These are phyloP conservation scores for Rhizopus sp. DNA, from an alignment of 371 early-diverging fungal genomes.

Conservation along the genomic window DNA sequence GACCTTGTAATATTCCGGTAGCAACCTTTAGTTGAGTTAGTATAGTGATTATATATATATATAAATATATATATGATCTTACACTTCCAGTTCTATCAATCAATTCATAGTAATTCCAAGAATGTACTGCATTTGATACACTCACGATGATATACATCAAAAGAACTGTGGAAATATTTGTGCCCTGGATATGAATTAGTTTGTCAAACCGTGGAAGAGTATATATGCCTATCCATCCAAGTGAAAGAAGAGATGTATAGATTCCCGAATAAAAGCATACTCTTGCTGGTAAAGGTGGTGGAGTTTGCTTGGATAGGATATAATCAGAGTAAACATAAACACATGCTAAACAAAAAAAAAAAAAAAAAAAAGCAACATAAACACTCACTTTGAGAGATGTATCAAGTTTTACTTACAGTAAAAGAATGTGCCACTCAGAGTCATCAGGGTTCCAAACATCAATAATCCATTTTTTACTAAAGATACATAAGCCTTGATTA, in stretches of 20 bases:
- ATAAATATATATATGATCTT: constrained; percentile 29
- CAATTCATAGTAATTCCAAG: constrained; percentile 57
- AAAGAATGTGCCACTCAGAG: constrained; percentile 58
- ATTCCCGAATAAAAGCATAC: constrained; percentile 57
- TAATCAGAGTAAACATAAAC: constrained; percentile 58
- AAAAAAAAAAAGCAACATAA: not conserved
- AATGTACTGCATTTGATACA: constrained; percentile 40
- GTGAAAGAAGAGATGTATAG: constrained; percentile 45
- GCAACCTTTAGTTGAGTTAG: constrained; percentile 43
- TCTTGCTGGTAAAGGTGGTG: constrained; percentile 49
- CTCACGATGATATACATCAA: constrained; percentile 36
- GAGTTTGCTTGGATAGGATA: constrained; percentile 48
- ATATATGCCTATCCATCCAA: constrained; percentile 47
- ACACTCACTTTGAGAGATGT: not conserved
- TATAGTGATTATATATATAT: constrained; percentile 9
- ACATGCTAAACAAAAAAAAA: constrained; percentile 34
- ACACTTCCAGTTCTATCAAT: constrained; percentile 58
- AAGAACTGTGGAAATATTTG: constrained; percentile 13
- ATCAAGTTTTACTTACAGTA: constrained; percentile 41
- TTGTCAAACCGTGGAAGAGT: constrained; percentile 50
- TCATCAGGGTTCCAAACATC: constrained; percentile 55
- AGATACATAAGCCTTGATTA: not conserved
- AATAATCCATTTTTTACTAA: constrained; percentile 17
- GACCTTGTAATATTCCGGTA: constrained; percentile 64
- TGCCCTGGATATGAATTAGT: constrained; percentile 35